Evolutionary conservation across 768 basidiomycete genomes (phyloP).

Genomic region (Galerina marginata): DNA sequence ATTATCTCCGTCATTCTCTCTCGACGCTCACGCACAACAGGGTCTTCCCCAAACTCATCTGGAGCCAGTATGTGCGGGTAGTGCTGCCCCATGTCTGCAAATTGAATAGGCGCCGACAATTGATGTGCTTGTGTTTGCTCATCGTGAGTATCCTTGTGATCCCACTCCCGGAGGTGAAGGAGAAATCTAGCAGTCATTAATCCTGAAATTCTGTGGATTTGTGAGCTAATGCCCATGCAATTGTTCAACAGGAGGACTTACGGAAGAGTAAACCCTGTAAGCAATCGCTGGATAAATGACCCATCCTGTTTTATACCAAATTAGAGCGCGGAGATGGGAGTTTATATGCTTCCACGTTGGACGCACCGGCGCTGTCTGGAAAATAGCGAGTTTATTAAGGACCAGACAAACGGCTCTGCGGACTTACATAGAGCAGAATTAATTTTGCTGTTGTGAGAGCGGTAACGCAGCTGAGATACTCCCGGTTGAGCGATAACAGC

Average conservation of each 20-base stretch:
- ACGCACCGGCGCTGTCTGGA: not conserved
- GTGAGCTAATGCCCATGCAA: not conserved
- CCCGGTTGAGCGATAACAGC: no score
- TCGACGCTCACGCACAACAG: not conserved
- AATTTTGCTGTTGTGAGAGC: not conserved
- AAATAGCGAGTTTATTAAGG: not conserved
- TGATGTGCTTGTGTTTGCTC: not conserved
- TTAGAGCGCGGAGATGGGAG: not conserved
- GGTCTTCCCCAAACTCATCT: not conserved
- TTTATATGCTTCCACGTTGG: not conserved
- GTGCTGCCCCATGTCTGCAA: not conserved
- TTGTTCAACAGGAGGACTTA: not conserved
- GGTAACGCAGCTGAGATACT: not conserved
- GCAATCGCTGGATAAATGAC: slow-evolving; percentile 1
- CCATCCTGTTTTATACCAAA: not conserved
- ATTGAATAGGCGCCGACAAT: not conserved
- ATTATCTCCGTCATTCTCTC: not conserved
- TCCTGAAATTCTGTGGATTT: not conserved
- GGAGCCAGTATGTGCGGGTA: not conserved
- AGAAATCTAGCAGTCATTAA: slow-evolving; percentile 7
- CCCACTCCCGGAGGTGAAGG: slow-evolving; percentile 4
- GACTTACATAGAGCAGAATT: not conserved
- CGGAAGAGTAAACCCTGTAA: not conserved
- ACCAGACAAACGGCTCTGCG: no score
- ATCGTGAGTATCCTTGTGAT: not conserved